phyloP scores from a whole-genome alignment of 495 filamentous ascomycete species.

The Hyaloscypha hepaticicola region DNA sequence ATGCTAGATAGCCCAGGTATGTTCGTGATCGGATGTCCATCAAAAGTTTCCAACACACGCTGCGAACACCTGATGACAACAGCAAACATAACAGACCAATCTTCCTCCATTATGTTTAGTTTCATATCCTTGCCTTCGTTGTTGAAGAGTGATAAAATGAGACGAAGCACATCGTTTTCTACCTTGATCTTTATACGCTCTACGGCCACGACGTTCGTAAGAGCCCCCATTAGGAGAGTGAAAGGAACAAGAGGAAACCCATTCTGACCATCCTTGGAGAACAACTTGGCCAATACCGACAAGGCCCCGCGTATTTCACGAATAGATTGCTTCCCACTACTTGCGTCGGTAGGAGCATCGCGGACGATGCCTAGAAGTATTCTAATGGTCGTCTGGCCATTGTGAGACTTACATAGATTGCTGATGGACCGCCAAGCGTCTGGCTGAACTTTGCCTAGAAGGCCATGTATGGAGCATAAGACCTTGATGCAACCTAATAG shows the following conservation, averaged over 20 bases:
- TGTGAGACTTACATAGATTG: conserved; percentile 77
- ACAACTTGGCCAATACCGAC: conserved; percentile 64
- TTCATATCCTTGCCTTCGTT: conserved; percentile 42
- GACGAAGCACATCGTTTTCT: conserved; percentile 56
- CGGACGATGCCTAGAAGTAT: conserved; percentile 63
- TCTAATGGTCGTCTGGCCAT: conserved; percentile 67
- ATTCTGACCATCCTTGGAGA: conserved; percentile 56
- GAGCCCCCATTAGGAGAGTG: conserved; percentile 55
- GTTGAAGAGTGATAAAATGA: conserved; percentile 51
- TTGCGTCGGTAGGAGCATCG: conserved; percentile 43
- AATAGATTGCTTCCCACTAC: conserved; percentile 57
- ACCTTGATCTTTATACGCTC: conserved; percentile 50
- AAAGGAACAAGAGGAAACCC: conserved; percentile 62
- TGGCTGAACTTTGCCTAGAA: conserved; percentile 66
- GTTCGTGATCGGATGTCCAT: conserved; percentile 23
- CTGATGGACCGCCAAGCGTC: conserved; percentile 73
- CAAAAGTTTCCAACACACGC: conserved; percentile 25
- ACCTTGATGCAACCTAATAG: conserved; percentile 72
- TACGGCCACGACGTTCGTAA: conserved; percentile 52
- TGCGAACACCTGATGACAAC: conserved; percentile 43
- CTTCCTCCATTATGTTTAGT: conserved; percentile 48
- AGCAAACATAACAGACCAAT: conserved; percentile 51
- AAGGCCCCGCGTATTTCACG: conserved; percentile 65
- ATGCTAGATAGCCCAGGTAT: conserved; percentile 15
- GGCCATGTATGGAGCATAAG: conserved; percentile 77